These are phyloP conservation scores for Fusarium annulatum DNA, from an alignment of 2,329 filamentous ascomycete species.

Conservation along the genomic window DNA sequence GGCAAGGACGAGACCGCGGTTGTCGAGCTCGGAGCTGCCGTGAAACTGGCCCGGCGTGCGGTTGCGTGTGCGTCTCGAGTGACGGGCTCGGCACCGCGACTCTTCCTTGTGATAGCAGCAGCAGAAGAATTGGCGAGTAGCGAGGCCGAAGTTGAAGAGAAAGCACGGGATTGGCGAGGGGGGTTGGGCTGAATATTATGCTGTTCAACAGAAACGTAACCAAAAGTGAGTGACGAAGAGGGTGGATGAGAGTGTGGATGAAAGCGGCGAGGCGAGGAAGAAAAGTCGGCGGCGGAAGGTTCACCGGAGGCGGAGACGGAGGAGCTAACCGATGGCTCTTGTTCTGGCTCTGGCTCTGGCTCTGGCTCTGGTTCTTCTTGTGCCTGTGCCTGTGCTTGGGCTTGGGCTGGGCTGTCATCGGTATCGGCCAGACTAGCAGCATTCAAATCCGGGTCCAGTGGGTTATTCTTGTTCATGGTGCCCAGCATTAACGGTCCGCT, in stretches of 20 bases:
- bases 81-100: conserved; percentile 68
- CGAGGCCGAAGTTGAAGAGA: conserved; percentile 46
- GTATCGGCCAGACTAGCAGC: conserved; percentile 39
- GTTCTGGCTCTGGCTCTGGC: background rate
- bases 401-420: conserved; percentile 37
- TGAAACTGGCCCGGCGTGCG: conserved; percentile 69
- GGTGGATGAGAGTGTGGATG: conserved; percentile 31
- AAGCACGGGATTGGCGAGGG: conserved; percentile 33
- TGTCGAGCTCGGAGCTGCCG: conserved; percentile 63
- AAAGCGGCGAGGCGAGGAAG: conserved; percentile 34
- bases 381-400: background rate
- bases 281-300: conserved; percentile 44
- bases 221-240: conserved; percentile 23
- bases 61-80: conserved; percentile 63
- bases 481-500: conserved; percentile 33
- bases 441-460: conserved; percentile 39
- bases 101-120: conserved; percentile 62
- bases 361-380: background rate
- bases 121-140: conserved; percentile 58
- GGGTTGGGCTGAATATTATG: conserved; percentile 22
- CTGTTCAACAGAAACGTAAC: conserved; percentile 21
- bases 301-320: conserved; percentile 43
- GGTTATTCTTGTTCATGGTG: conserved; percentile 38
- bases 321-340: conserved; percentile 38
- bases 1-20: conserved; percentile 15